phyloP scores from a whole-genome alignment of 2,329 filamentous ascomycete species.

The Fusarium stilboides region DNA sequence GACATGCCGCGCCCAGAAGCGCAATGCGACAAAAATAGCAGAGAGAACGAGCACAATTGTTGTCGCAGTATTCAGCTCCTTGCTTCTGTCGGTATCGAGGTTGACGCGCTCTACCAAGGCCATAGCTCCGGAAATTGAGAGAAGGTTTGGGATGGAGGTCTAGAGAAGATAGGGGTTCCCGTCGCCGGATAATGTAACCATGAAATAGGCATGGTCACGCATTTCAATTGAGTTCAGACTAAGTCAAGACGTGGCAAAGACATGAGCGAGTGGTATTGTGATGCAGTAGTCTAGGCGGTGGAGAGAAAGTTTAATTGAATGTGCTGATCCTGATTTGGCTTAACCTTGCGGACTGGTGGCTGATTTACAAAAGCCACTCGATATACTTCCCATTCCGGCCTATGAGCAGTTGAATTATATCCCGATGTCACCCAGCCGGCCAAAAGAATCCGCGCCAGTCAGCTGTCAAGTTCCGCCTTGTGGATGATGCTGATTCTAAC shows the following conservation, averaged over 20 bases:
- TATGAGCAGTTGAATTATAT: background rate
- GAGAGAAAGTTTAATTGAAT: background rate
- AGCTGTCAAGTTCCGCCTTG: background rate
- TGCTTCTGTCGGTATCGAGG: conserved; percentile 5
- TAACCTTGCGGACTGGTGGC: background rate
- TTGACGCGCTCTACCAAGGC: background rate
- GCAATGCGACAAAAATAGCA: conserved; percentile 18
- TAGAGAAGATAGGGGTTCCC: background rate
- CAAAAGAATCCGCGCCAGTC: background rate
- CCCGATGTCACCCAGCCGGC: background rate
- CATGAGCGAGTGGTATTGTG: background rate
- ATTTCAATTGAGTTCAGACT: background rate
- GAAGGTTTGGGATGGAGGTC: too few species aligned
- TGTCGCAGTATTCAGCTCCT: conserved; percentile 21
- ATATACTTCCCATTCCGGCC: background rate
- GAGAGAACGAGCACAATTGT: conserved; percentile 20
- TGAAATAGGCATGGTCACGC: background rate
- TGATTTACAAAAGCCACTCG: background rate
- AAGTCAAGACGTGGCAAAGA: background rate
- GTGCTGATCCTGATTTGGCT: background rate
- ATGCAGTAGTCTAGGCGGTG: background rate
- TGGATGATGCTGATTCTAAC: too few species aligned
- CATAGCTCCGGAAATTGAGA: background rate
- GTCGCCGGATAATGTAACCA: background rate
- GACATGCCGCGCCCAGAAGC: conserved; percentile 28